Base-by-base conservation (phyloP, 257 asterid genomes). In the Solanum pennellii region DNA sequence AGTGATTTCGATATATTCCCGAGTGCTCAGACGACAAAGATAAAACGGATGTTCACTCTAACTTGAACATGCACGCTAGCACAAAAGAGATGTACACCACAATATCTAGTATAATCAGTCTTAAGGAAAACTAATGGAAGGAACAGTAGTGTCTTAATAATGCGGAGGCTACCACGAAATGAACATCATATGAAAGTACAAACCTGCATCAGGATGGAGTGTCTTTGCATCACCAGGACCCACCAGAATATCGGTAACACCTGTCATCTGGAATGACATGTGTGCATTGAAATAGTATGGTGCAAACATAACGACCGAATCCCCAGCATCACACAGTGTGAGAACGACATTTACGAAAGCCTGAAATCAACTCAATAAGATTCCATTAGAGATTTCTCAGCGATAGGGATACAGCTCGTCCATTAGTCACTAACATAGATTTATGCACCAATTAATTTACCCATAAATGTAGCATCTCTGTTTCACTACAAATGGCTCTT, bases 181-280 rank as follows among this genome's bases (percentile, higher is more conserved):
- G 65, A 79, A 45, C 84, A 72, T 68, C 76, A 65, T 77, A 12
- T 83, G 88, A 75, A 59, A 29, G 33, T 69, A 60, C 69, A 85
- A 86, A 97, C 99, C 99, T 94, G 98, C 96, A 89, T 97, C 99
- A 4, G 99, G 99, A 90, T 97, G 93, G 90, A 97, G 99, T n/a
- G 99, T 95, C 74, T 93, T 73, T 39, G 94, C 88, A 75, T 97
- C 94, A 27, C 98, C 94, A 21, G 99, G 99, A 86, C 98, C 99
- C 68, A 97, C 97, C 45, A 96, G 93, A 91, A 96, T 97, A 90
- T 96, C 49, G 4, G 99, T 95, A 7, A 96, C 98, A 41, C 99
- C 99, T 45, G 99, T 97, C 99, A 97, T 97, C 89, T 97, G 99
- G 93, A 97, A 96, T 4, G 99, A 91, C 99, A 95, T 97, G 94